Evolutionary conservation across 2,329 filamentous ascomycete genomes (phyloP), one percentile per base, ranked within the genome.

Genomic region (Teratosphaeria viscida): DNA sequence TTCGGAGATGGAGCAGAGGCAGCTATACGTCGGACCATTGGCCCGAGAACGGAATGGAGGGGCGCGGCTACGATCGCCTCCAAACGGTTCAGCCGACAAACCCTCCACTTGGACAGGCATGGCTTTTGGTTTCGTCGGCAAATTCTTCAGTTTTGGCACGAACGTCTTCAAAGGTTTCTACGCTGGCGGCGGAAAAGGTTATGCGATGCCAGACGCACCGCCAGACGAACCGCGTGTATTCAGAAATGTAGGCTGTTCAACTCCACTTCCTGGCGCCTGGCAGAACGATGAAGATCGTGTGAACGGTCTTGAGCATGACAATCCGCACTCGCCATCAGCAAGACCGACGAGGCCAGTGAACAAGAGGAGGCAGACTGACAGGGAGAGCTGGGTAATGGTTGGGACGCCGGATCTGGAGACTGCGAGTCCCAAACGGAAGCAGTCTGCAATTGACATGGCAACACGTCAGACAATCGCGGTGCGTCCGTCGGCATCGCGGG

Each of bases 61-160:
- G 14, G 65, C 64, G 55, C 64, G 70, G 11, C 57, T 64, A 57
- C 59, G 54, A 19, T 55, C 61, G 6, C 39, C 59, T 14, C 43
- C 59, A 8, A 62, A 63, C 56, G 63, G 62, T 23, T 56, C 62
- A 52, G 53, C 43, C 39, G 47, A 61, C 57, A 59, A 62, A 54
- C 16, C n/a, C n/a, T 23, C 43, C 16, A 64, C 63, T 57, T 87
- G 84, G 85, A 80, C 82, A 34, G 76, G 77, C 19, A 74, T 82
- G 55, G 81, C 87, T 5, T 76, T 89, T 35, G 81, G 76, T 49
- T 79, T 87, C 0, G 79, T 89, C 7, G 88, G 89, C 19, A 92
- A 87, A 68, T 85, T 95, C 0, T 91, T 90, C 82, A 83, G 91
- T 65, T 94, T 96, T 67, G 96, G 92, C 76, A 84, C 77, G 3